These are phyloP conservation scores for Yarrowia sp. DNA, from an alignment of 805 yeast species.

Conservation along the genomic window DNA sequence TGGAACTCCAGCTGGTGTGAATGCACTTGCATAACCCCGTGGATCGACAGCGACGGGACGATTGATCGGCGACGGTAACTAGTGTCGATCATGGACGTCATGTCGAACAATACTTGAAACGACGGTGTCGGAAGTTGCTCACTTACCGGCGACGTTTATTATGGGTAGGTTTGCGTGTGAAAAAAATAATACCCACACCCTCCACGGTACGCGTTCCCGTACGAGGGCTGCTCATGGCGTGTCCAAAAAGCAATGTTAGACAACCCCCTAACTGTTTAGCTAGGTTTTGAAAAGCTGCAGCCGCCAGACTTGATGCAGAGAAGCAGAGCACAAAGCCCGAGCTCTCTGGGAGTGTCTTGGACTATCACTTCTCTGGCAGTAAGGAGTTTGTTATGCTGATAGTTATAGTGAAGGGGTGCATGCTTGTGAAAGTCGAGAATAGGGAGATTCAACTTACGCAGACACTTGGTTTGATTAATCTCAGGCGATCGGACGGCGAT, in stretches of 20 bases:
- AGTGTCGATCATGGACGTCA: neutral
- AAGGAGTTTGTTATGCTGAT: slow-evolving; percentile 7
- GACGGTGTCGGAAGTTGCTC: neutral
- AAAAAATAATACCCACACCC: neutral
- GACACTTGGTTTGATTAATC: neutral
- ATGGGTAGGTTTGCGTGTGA: neutral
- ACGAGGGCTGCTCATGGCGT: neutral
- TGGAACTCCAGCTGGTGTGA: no score
- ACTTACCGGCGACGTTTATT: neutral
- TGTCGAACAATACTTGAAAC: slow-evolving; percentile 6
- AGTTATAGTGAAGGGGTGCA: neutral
- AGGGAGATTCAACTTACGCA: neutral
- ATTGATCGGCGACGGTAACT: neutral
- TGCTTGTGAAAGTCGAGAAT: neutral
- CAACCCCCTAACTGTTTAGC: neutral
- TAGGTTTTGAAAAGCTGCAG: slow-evolving; percentile 2
- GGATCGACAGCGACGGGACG: slow-evolving; percentile 24
- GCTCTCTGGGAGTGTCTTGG: neutral
- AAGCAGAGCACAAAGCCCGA: neutral
- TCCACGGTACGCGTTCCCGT: slow-evolving; percentile 13
- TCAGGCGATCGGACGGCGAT: neutral
- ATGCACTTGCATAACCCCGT: neutral
- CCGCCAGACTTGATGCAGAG: neutral
- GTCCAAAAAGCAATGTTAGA: neutral
- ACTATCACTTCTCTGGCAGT: neutral